Base-by-base conservation (phyloP, 805 yeast species). In the Schwanniomyces yamadae region DNA sequence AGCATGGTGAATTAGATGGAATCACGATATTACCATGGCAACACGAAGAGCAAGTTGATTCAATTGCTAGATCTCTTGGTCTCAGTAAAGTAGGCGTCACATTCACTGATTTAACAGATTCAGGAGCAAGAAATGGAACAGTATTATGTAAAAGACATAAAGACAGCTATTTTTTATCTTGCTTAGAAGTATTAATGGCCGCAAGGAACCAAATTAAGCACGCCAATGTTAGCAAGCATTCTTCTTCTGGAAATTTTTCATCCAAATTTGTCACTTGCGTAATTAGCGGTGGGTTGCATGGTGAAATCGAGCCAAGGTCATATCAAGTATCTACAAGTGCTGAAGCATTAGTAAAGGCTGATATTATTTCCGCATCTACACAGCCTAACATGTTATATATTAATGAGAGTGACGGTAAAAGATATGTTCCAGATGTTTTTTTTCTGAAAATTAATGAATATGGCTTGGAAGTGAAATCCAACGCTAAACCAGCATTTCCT, bases 221-320 rank as follows among this genome's bases (percentile, higher is more conserved):
- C 50, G 85, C 88, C 13, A 84, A 82, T 54, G 52, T 63, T 12
- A 72, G 86, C 25, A 78, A 77, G 48, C 82, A 79, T 73, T 72
- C 84, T 18, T 77, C 73, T 19, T 59, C 74, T 7, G 86, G 88
- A 2, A 49, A 54, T 18, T 93, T 77, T 56, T 84, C 96, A 11
- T 89, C 97, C 6, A 87, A 88, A 54, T 93, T 88, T 56, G 91
- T 90, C 13, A 91, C 98, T 1, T 90, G 97, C 63, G 91, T 89
- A 15, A 73, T 93, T 3, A 78, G 95, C 1, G 99, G 99, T n/a
- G 95, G 95, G 45, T 55, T 72, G 10, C 63, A 78, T 32, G 93
- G 95, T 15, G 95, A 91, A 43, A 91, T 93, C 52, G 99, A 91
- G 52, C 84, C 95, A 3, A 70, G 84, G 12, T 77, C 95, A 25